Evolutionary conservation across 768 basidiomycete species (phyloP), one percentile per base, ranked within the genome.

Genomic region (Xerocomus spinulosus): DNA sequence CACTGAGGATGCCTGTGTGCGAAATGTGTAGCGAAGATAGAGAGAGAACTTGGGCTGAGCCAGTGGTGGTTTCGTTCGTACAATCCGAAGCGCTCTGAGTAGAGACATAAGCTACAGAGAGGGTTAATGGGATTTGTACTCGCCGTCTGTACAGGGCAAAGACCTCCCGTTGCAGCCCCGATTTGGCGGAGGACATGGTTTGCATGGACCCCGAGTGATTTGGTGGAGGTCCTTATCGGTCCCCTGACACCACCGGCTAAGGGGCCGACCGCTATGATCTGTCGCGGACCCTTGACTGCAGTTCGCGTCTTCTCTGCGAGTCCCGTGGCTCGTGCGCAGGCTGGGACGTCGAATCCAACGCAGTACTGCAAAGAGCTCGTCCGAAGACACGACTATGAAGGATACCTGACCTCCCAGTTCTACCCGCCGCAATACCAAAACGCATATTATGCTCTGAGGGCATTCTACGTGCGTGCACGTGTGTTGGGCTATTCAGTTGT

Each of bases 351-450:
- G 29, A 60, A 81, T 54, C 77, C 84, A 33, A 60, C 67, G 14
- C 73, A 72, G 36, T 90, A 89, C 60, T 93, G 90, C 76, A 76
- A 64, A 49, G 73, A 80, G 30, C 71, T 87, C 47, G 83, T 92
- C 44, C 81, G 74, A 50, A 85, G 81, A 68, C 80, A 87, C 58
- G 90, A 93, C 72, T 87, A 91, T 62, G 87, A 91, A 43, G 82
- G 85, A 14, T 90, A 77, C 61, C 72, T 93, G 24, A 71, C 76
- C 25, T 80, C 82, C 5, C 81, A 82, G 34, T 79, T 87, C 63
- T 92, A 80, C 59, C 85, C 89, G n/a, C 67, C 68, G n/a, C 62
- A 71, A n/a, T 56, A 74, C 48, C 82, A 80, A 65, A 73, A 69
- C 61, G 84, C 79, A 36, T 92, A 82, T 61, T 85, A 85, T 56